Evolutionary conservation across 108 stramenopile genomes (phyloP).

Genomic region (Nannochloropsis salina): DNA sequence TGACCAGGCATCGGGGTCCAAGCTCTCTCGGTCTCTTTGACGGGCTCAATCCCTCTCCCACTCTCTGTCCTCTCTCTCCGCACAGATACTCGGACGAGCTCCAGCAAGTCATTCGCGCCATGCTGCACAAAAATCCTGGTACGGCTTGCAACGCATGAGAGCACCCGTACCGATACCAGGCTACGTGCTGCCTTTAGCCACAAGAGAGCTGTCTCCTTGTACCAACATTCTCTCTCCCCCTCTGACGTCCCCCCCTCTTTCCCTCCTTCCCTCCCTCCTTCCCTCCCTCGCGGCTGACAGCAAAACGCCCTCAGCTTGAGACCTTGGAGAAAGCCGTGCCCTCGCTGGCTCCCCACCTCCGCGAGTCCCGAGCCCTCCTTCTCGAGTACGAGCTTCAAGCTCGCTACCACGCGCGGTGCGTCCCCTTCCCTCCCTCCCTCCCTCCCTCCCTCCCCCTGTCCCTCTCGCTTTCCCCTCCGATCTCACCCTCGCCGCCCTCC

Average conservation of each 20-base stretch:
- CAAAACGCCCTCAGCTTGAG: constrained; percentile 24
- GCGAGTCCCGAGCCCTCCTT: background rate
- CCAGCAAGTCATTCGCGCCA: constrained; percentile 31
- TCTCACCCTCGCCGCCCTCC: background rate
- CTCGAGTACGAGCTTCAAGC: background rate
- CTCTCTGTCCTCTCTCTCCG: background rate
- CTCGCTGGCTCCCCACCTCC: constrained; percentile 5
- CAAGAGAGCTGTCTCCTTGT: background rate
- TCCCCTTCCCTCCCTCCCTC: background rate
- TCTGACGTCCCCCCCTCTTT: background rate
- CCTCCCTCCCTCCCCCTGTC: background rate
- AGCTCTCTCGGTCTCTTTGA: too few species aligned
- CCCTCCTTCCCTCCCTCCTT: background rate
- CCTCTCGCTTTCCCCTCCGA: background rate
- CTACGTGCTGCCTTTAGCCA: too few species aligned
- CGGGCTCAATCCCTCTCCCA: background rate
- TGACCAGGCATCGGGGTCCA: background rate
- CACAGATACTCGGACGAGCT: constrained; percentile 41
- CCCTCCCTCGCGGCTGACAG: background rate
- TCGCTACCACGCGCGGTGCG: background rate
- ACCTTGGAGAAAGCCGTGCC: constrained; percentile 18
- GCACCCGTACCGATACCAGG: background rate
- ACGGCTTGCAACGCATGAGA: background rate
- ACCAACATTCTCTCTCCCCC: background rate
- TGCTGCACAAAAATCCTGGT: constrained; percentile 39